Base-by-base conservation (phyloP, 495 filamentous ascomycete species). In the Collariella sp. region DNA sequence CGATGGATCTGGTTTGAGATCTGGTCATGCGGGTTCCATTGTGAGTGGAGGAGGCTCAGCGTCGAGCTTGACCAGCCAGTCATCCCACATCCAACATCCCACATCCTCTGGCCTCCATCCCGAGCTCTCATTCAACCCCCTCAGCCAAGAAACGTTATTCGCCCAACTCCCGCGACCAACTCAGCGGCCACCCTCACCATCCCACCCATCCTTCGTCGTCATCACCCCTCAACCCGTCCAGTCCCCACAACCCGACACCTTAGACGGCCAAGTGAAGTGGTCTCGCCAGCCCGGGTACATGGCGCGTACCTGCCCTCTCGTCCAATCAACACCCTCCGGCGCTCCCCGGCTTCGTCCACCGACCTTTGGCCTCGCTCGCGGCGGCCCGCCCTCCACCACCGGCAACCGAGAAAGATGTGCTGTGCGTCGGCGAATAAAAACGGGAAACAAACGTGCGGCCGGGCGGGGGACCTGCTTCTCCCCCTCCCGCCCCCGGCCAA, bases 311-410 rank as follows among this genome's bases (percentile, higher is more conserved):
- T 7, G 13, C 19, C 47, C 34, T 20, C 45, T n/a, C 41, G 24
- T 55, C 56, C 56, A 59, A 59, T 59, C 56, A 59, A 2, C 18
- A 22, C 33, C 33, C 19, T 6, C 46, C 46, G 41, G 47, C 40
- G 33, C 26, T 19, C 46, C 52, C 41, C 42, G 38, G 33, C 18
- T 54, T n/a, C 41, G 19, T 55, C 46, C 56, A 19, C 23, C 52
- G 51, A 47, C 46, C 57, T 36, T 42, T n/a, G 60, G 60, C 44
- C 60, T 38, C 56, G 29, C 24, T 49, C 50, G 39, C 53, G 34
- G 56, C 60, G 57, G 46, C 60, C 56, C 40, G 45, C 60, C 57
- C 56, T 51, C 58, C 54, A 49, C 48, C 55, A n/a, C 18, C 47
- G 45, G 55, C 46, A 61, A 45, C 52, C 47, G 52, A 53, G 35